Conservation (phyloP, 768 basidiomycete genomes). For the Xerocomus spinulosus region DNA sequence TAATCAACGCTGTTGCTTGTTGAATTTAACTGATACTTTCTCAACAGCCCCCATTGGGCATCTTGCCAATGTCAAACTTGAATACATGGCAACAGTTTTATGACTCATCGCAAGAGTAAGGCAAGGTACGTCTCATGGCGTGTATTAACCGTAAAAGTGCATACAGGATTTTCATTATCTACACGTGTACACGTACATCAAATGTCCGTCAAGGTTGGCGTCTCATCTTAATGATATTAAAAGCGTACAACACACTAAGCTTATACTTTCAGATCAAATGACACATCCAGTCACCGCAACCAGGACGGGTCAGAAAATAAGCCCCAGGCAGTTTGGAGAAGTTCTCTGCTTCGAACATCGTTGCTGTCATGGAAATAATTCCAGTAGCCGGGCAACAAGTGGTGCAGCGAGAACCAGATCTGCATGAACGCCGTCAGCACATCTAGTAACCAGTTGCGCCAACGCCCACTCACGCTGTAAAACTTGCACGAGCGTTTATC, state of each 20-base stretch:
- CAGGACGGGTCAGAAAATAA: constrained; percentile 14
- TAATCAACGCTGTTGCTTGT: too few species aligned
- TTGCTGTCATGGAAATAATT: constrained; percentile 24
- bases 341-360: constrained; percentile 6
- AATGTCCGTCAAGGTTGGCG: neutral
- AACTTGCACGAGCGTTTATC: constrained; percentile 35
- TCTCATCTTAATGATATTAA: neutral
- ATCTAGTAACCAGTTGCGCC: neutral
- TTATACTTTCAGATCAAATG: neutral
- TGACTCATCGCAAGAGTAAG: too few species aligned
- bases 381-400: constrained; percentile 36
- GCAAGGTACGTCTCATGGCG: too few species aligned
- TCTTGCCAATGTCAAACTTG: too few species aligned
- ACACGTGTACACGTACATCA: neutral
- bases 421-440: constrained; percentile 7
- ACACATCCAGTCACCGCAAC: too few species aligned
- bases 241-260: neutral
- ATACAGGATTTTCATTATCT: neutral
- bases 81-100: too few species aligned
- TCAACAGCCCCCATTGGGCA: too few species aligned
- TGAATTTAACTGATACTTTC: too few species aligned
- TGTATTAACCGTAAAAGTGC: neutral
- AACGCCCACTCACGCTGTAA: constrained; percentile 32
- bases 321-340: constrained; percentile 12
- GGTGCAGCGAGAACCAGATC: constrained; percentile 36